A percentile compares a stretch with the other conserved stretches of the same genome.
phyloP scores from a whole-genome alignment of 116 monocot species.

The Papilionanthe hybrid region DNA sequence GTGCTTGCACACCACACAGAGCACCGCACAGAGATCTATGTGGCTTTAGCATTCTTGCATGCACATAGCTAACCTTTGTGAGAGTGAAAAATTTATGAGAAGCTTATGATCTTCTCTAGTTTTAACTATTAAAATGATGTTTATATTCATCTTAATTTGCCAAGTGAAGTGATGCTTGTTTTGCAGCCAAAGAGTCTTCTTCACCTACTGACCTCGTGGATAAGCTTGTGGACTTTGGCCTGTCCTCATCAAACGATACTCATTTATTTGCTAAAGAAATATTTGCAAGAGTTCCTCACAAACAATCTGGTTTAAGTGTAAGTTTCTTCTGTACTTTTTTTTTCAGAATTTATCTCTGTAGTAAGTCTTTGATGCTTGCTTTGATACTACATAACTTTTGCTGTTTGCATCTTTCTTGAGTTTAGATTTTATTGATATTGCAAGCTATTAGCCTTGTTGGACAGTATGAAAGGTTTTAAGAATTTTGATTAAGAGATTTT shows the following conservation, averaged over 20 bases:
- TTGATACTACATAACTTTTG: background rate
- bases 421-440: background rate
- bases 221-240: slow-evolving; percentile 64
- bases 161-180: slow-evolving; percentile 6
- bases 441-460: background rate
- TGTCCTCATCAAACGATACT: slow-evolving; percentile 46
- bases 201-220: slow-evolving; percentile 45
- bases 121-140: background rate
- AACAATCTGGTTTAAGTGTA: slow-evolving; percentile 63
- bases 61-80: background rate
- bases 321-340: slow-evolving; percentile 13
- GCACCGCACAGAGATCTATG: too few species aligned
- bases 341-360: background rate
- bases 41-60: background rate
- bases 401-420: background rate
- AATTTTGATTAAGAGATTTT: background rate
- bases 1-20: too few species aligned
- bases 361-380: background rate
- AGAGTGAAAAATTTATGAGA: background rate
- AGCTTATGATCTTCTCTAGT: background rate
- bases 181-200: slow-evolving; percentile 69
- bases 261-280: slow-evolving; percentile 62
- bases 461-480: background rate
- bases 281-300: slow-evolving; percentile 60
- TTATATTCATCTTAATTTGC: background rate